Evolutionary conservation across 1,284 basidiomycete genomes (phyloP).

Genomic region (Pyrrhoderma lamaoense): DNA sequence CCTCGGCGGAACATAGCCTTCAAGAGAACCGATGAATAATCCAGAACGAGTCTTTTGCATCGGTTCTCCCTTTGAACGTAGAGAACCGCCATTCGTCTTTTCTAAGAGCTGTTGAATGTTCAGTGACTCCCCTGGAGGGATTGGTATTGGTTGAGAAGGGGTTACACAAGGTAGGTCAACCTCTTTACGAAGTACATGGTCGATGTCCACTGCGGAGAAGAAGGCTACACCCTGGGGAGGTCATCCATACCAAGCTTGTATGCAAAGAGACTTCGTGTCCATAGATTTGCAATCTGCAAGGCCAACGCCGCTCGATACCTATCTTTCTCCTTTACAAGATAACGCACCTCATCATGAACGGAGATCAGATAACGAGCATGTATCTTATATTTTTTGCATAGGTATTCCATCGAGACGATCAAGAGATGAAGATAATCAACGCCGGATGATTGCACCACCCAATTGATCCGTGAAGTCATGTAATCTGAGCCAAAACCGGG

Average conservation of each 20-base stretch:
- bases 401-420: constrained; percentile 91
- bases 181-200: constrained; percentile 90
- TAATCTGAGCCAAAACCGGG: constrained; percentile 77
- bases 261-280: constrained; percentile 91
- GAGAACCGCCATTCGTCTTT: constrained; percentile 58
- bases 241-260: constrained; percentile 94
- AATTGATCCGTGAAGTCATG: constrained; percentile 96
- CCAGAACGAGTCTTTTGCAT: constrained; percentile 7
- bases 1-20: constrained; percentile 45
- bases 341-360: constrained; percentile 95
- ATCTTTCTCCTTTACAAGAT: constrained; percentile 87
- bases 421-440: constrained; percentile 98
- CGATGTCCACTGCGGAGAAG: constrained; percentile 95
- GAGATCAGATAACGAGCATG: constrained; percentile 92
- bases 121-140: constrained; percentile 81
- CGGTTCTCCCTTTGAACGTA: constrained; percentile 43
- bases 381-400: constrained; percentile 78
- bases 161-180: constrained; percentile 95
- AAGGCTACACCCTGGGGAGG: constrained; percentile 93
- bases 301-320: constrained; percentile 87
- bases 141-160: constrained; percentile 80
- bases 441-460: constrained; percentile 98
- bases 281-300: constrained; percentile 91
- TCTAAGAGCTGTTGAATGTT: constrained; percentile 65
- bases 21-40: constrained; percentile 24